A percentile compares a stretch with the other conserved stretches of the same genome.
Conservation (phyloP, 768 basidiomycete genomes). For the Leccinum olivaceopallidum region DNA sequence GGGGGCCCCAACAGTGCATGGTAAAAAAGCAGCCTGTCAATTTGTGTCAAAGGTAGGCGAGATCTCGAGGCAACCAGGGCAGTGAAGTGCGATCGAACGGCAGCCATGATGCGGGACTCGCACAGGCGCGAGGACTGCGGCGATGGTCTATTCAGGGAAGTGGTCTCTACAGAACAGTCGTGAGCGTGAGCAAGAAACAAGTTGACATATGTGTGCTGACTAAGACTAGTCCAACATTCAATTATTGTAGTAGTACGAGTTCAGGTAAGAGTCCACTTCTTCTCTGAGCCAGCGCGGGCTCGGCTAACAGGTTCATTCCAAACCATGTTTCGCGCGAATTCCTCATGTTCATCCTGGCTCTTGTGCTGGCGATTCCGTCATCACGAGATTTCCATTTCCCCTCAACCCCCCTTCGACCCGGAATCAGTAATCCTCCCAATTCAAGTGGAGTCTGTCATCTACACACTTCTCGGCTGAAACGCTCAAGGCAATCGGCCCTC, state of each 20-base stretch:
- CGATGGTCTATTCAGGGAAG: conserved; percentile 1
- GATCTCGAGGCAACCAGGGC: background rate
- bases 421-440: conserved; percentile 20
- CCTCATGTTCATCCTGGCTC: conserved; percentile 21
- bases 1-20: conserved; percentile 5
- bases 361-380: conserved; percentile 23
- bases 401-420: conserved; percentile 9
- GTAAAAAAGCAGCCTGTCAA: background rate
- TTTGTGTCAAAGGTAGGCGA: background rate
- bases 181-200: background rate
- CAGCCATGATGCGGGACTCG: background rate
- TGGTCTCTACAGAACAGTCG: background rate
- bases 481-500: conserved; percentile 23
- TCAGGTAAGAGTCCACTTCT: conserved; percentile 6
- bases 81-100: conserved; percentile 2
- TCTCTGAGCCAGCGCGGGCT: conserved; percentile 8
- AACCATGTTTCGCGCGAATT: conserved; percentile 20
- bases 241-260: too few relatives aligned
- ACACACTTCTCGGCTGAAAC: conserved; percentile 20
- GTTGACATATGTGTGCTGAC: background rate
- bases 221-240: background rate
- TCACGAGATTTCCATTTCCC: conserved; percentile 7
- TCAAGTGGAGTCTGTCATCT: conserved; percentile 11
- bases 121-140: conserved; percentile 9
- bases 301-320: conserved; percentile 14